Evolutionary conservation across 2,329 filamentous ascomycete species (phyloP).

Genomic region (Metarhizium guizhouense): DNA sequence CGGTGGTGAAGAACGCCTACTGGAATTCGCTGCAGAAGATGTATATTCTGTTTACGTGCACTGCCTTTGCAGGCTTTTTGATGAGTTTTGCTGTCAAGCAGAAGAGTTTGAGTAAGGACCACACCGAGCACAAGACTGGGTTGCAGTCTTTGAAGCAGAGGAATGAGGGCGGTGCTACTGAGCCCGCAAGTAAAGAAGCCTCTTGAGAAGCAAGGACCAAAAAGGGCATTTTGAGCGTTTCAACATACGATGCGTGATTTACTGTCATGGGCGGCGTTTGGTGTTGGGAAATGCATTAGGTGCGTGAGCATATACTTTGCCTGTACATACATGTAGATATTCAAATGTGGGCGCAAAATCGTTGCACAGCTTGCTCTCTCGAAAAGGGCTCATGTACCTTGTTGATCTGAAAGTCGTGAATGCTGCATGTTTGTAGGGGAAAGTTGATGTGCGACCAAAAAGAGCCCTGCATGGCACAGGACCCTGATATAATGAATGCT

Average conservation of each 20-base stretch:
- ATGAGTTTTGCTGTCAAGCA: slow-evolving; percentile 39
- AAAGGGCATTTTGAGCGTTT: neutral
- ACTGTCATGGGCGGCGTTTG: neutral
- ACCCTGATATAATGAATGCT: too few relatives aligned
- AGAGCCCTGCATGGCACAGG: neutral
- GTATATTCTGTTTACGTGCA: slow-evolving; percentile 47
- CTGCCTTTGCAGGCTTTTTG: slow-evolving; percentile 37
- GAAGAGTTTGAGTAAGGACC: slow-evolving; percentile 42
- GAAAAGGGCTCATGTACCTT: too few relatives aligned
- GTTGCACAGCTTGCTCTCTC: too few relatives aligned
- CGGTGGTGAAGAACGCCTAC: slow-evolving; percentile 36
- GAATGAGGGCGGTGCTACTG: slow-evolving; percentile 12
- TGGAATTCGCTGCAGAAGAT: slow-evolving; percentile 42
- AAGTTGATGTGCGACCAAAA: neutral
- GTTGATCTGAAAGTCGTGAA: neutral
- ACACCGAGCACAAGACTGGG: slow-evolving; percentile 51
- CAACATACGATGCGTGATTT: neutral
- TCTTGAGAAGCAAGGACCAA: neutral
- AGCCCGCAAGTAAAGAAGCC: slow-evolving; percentile 8
- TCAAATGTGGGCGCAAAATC: too few relatives aligned
- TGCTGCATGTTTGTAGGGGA: neutral
- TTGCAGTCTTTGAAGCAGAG: slow-evolving; percentile 32
- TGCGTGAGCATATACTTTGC: neutral
- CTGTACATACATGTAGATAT: neutral
- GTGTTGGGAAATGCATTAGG: neutral